Conservation (phyloP, 352 stramenopile genomes). For the Globisporangium cederbergense region DNA sequence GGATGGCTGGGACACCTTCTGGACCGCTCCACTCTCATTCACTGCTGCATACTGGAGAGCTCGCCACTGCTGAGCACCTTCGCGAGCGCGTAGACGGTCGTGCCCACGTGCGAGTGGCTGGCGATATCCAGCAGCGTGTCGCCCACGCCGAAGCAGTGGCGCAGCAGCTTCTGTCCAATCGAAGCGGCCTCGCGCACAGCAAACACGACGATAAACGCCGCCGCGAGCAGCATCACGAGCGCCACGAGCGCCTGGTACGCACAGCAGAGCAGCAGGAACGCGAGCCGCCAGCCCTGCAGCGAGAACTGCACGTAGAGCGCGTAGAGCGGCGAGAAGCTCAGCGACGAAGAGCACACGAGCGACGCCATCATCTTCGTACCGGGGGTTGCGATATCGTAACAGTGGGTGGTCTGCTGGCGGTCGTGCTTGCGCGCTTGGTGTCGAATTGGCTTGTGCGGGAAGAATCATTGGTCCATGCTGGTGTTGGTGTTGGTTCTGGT, state of each 20-base stretch:
- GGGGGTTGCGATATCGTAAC: background rate
- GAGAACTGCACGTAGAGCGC: constrained; percentile 11
- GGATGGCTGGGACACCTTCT: background rate
- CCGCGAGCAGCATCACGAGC: constrained; percentile 8
- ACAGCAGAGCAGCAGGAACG: constrained; percentile 7
- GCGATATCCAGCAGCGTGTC: background rate
- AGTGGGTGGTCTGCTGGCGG: too few species aligned
- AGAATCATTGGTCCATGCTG: background rate
- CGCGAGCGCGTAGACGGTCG: constrained; percentile 7
- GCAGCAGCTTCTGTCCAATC: constrained; percentile 1
- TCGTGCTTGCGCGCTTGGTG: too few species aligned
- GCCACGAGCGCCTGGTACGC: background rate
- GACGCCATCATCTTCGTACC: background rate
- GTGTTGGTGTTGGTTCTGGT: background rate
- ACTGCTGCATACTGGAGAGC: constrained; percentile 11
- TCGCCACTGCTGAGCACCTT: constrained; percentile 15
- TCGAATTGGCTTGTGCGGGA: background rate
- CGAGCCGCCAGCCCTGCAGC: constrained; percentile 11
- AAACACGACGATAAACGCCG: constrained; percentile 12
- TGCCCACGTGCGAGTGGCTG: constrained; percentile 6
- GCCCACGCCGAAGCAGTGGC: background rate
- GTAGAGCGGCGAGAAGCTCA: background rate
- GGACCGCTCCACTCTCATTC: constrained; percentile 2
- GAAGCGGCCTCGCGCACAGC: constrained; percentile 5
- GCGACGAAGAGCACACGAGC: background rate